phyloP scores from a whole-genome alignment of 2,329 filamentous ascomycete species.

The Emericellopsis atlantica region DNA sequence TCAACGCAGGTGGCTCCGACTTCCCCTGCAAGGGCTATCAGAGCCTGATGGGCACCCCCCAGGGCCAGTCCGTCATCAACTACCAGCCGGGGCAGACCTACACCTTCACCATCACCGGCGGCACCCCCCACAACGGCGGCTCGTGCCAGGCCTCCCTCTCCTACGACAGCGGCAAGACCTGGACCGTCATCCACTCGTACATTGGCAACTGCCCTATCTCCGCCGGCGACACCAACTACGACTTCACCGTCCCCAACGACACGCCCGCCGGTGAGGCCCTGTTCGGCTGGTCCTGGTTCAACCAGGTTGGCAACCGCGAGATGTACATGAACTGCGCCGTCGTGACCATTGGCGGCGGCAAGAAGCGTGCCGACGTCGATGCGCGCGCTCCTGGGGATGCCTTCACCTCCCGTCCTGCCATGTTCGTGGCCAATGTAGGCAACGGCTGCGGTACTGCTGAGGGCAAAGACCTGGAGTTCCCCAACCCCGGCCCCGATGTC shows the following conservation, averaged over 20 bases:
- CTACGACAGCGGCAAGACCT: constrained; percentile 58
- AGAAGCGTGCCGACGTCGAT: constrained; percentile 9
- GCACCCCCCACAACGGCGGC: constrained; percentile 53
- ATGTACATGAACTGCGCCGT: constrained; percentile 82
- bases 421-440: constrained; percentile 60
- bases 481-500: constrained; percentile 48
- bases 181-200: constrained; percentile 52
- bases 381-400: constrained; percentile 9
- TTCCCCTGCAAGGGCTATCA: constrained; percentile 66
- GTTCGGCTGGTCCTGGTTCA: constrained; percentile 70
- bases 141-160: constrained; percentile 67
- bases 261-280: constrained; percentile 49
- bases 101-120: constrained; percentile 51
- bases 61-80: constrained; percentile 41
- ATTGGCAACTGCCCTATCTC: constrained; percentile 38
- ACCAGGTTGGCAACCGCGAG: constrained; percentile 64
- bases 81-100: constrained; percentile 51
- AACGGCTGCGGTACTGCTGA: constrained; percentile 47
- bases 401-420: constrained; percentile 46
- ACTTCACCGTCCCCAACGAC: constrained; percentile 54
- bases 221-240: constrained; percentile 33
- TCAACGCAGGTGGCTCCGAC: constrained; percentile 46
- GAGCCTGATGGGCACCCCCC: constrained; percentile 30
- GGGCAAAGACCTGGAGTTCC: constrained; percentile 48
- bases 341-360: constrained; percentile 41